Evolutionary conservation across 768 basidiomycete species (phyloP).

Genomic region (Russula abietina): DNA sequence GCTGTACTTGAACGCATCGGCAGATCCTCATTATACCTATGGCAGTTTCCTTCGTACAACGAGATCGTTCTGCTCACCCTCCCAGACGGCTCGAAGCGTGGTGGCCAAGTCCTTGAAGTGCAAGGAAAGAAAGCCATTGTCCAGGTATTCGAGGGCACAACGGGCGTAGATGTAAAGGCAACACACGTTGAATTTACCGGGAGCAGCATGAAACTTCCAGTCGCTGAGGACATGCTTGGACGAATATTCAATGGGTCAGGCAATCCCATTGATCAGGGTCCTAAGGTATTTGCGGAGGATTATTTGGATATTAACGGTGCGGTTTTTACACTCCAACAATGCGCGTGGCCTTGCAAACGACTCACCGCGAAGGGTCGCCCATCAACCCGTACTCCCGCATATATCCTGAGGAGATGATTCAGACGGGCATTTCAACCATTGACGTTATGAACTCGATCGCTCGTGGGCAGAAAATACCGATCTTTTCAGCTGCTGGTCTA

Average conservation of each 20-base stretch:
- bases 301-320: conserved; percentile 98
- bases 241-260: conserved; percentile 99
- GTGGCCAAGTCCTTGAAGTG: conserved; percentile 96
- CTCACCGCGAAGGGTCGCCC: conserved; percentile 65
- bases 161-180: conserved; percentile 94
- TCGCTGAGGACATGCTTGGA: conserved; percentile 98
- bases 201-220: conserved; percentile 97
- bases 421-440: conserved; percentile 98
- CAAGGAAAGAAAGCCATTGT: conserved; percentile 99
- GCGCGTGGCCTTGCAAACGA: background rate
- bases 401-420: conserved; percentile 99
- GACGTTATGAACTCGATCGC: conserved; percentile 99
- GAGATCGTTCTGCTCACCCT: conserved; percentile 95
- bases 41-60: conserved; percentile 93
- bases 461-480: conserved; percentile 99
- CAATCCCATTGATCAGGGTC: conserved; percentile 96
- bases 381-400: conserved; percentile 98
- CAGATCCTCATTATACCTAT: conserved; percentile 12
- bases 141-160: conserved; percentile 97
- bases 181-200: conserved; percentile 99
- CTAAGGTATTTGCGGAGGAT: conserved; percentile 98
- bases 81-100: conserved; percentile 90
- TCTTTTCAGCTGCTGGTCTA: conserved; percentile 97
- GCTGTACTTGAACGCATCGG: background rate
- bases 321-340: conserved; percentile 28